Evolutionary conservation across 345 rosid species (phyloP), one percentile per base, ranked within the genome.

Genomic region (Brassica rapa): DNA sequence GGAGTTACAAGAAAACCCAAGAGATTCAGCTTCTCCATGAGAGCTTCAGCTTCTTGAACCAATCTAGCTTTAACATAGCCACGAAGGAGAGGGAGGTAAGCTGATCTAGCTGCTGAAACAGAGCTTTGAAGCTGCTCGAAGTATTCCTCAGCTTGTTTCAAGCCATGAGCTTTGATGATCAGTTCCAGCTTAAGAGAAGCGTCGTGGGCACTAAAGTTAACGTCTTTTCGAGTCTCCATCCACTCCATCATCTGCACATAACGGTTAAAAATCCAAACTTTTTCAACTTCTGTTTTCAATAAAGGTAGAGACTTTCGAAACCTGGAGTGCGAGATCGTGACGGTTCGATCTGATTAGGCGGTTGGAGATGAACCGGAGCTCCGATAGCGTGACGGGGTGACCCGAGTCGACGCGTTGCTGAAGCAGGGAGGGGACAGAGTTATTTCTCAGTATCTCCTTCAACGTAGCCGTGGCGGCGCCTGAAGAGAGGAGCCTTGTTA

Each of bases 321-420:
- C 92, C 90, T 90, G 82, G 60, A 87, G 89, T 4, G 91, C 89
- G 57, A 82, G 82, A 39, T 82, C 72, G 79, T 79, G 80, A 64
- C 90, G 85, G 72, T 73, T 80, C n/a, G 84, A 83, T 49, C 77
- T 73, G 14, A 77, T 29, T 57, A 87, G 84, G 43, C 74, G 75
- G 7, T 19, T 70, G 56, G 84, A 82, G 78, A 83, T 78, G 41
- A 43, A 14, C 1, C 85, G 87, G 84, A 88, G 87, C 84, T 82
- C 85, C 55, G 85, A 64, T 70, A 68, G 10, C 14, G 85, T 16
- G 35, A 87, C 69, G 78, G 61, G 70, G 63, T 77, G 69, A 65
- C 90, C 88, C n/a, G 82, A 77, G 41, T 77, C 82, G 9, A 76
- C 11, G 86, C 84, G 76, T 29, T 81, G 73, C 60, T 83, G 81